phyloP scores from a whole-genome alignment of 1,284 basidiomycete genomes.

The Psilocybe mexicana region DNA sequence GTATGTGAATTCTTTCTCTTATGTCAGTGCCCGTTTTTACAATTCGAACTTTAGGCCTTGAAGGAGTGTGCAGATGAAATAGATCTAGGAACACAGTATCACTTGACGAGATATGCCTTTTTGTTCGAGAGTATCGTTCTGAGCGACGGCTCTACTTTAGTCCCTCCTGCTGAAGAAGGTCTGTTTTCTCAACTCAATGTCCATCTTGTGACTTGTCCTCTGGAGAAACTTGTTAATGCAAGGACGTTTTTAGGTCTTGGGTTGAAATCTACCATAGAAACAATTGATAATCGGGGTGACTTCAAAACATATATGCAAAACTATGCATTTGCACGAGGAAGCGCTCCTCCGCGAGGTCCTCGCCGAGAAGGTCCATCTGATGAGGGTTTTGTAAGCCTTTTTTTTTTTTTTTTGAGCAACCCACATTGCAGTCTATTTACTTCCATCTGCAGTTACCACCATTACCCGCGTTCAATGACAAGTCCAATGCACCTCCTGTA shows the following conservation, averaged over 20 bases:
- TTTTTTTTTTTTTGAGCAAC: not conserved
- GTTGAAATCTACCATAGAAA: conserved; percentile 84
- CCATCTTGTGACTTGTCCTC: conserved; percentile 18
- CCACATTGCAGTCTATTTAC: conserved; percentile 6
- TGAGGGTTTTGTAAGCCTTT: conserved; percentile 72
- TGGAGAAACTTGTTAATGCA: not conserved
- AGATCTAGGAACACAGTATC: conserved; percentile 96
- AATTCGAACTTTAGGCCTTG: conserved; percentile 59
- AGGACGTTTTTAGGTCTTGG: conserved; percentile 54
- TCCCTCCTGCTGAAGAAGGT: conserved; percentile 74
- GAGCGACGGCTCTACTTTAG: conserved; percentile 83
- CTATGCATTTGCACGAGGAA: conserved; percentile 84
- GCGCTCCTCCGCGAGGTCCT: conserved; percentile 61
- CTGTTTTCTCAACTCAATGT: conserved; percentile 17
- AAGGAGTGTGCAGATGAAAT: conserved; percentile 97
- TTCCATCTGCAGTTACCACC: conserved; percentile 55
- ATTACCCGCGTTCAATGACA: conserved; percentile 41
- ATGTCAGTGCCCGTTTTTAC: conserved; percentile 8
- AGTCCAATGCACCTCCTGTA: conserved; percentile 23
- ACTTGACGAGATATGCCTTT: conserved; percentile 93
- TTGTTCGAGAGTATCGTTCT: conserved; percentile 90
- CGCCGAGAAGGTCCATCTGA: conserved; percentile 82
- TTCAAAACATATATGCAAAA: conserved; percentile 98
- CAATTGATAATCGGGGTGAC: conserved; percentile 92
- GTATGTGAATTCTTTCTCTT: conserved; percentile 47